Conservation (phyloP, 306 rosid species). For the Vigna mungo region DNA sequence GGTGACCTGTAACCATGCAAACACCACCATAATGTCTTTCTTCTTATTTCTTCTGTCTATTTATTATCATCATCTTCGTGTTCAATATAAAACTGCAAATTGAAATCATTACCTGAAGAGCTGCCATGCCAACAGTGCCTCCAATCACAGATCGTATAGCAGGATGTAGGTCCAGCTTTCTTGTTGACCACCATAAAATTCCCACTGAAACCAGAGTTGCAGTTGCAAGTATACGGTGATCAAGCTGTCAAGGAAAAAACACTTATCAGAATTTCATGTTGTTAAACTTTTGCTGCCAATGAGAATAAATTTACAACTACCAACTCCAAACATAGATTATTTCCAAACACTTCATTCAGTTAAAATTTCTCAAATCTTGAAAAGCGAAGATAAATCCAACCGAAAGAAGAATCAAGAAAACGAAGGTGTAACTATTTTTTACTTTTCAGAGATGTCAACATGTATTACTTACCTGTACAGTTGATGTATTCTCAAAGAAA, state of each 20-base stretch:
- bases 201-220: slow-evolving; percentile 68
- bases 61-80: background rate
- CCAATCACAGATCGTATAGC: slow-evolving; percentile 73
- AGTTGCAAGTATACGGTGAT: slow-evolving; percentile 86
- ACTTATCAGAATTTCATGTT: slow-evolving; percentile 7
- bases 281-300: slow-evolving; percentile 16
- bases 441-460: slow-evolving; percentile 9
- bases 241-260: slow-evolving; percentile 61
- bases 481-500: slow-evolving; percentile 87
- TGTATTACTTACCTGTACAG: slow-evolving; percentile 67
- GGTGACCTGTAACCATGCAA: slow-evolving; percentile 64
- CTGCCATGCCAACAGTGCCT: slow-evolving; percentile 73
- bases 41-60: background rate
- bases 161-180: slow-evolving; percentile 83
- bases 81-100: slow-evolving; percentile 1
- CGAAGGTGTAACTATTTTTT: slow-evolving; percentile 20
- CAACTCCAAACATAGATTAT: slow-evolving; percentile 8
- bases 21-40: background rate
- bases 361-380: slow-evolving; percentile 23
- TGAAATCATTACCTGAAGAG: slow-evolving; percentile 70
- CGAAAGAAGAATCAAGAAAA: background rate
- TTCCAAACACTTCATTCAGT: slow-evolving; percentile 21
- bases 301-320: slow-evolving; percentile 1
- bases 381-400: slow-evolving; percentile 1
- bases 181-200: slow-evolving; percentile 74